Percentiles rank a stretch among this genome's conserved stretches.
These are phyloP conservation scores for Cyclanthera cordifolia DNA, from an alignment of 306 rosid species.

Conservation along the genomic window DNA sequence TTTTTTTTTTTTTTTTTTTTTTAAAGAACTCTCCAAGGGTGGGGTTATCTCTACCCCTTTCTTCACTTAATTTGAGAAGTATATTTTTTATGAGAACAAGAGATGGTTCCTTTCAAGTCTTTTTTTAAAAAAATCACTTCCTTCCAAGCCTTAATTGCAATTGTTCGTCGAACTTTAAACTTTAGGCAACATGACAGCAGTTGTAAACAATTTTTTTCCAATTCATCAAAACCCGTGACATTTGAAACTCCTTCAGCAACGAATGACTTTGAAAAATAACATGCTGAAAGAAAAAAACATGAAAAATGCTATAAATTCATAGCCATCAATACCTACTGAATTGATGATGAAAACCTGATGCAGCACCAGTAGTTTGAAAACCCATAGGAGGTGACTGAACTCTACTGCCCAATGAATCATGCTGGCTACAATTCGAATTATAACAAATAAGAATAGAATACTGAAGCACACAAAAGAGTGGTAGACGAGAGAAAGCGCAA, in stretches of 20 bases:
- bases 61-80: not conserved
- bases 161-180: not conserved
- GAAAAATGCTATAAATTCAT: not conserved
- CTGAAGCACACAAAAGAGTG: not conserved
- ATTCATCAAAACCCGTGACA: not conserved
- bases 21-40: not conserved
- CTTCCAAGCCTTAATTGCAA: not conserved
- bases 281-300: not conserved
- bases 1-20: no score
- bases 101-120: not conserved
- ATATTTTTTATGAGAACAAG: no score
- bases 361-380: constrained; percentile 11
- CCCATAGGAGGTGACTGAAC: constrained; percentile 5
- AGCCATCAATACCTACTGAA: constrained; percentile 5
- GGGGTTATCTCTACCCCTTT: not conserved
- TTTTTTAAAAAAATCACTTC: no score
- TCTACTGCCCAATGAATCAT: constrained; percentile 5
- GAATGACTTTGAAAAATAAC: not conserved
- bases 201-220: not conserved
- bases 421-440: constrained; percentile 15
- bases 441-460: not conserved
- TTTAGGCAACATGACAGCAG: not conserved
- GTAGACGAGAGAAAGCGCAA: not conserved
- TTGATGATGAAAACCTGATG: constrained; percentile 5
- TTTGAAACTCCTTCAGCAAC: not conserved